A percentile compares a stretch with the other conserved stretches of the same genome.
phyloP scores from a whole-genome alignment of 2,329 filamentous ascomycete genomes.

The Dactylellina haptotyla region DNA sequence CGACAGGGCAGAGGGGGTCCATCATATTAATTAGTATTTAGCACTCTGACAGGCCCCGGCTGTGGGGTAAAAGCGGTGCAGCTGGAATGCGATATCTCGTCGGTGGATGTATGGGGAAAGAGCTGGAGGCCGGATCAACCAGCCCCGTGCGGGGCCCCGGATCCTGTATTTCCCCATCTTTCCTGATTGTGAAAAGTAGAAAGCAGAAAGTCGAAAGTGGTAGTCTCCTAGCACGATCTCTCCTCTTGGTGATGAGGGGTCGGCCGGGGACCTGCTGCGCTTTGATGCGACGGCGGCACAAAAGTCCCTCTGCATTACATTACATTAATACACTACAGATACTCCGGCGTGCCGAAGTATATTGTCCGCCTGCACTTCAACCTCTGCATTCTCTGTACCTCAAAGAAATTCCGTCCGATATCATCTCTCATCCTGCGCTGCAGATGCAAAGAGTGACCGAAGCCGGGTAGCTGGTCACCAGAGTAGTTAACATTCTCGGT shows the following conservation, averaged over 20 bases:
- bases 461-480: too few relatives aligned
- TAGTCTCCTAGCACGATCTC: background rate
- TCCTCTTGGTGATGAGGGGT: slow-evolving; percentile 29
- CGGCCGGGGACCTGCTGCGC: background rate
- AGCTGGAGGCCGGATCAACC: slow-evolving; percentile 13
- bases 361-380: background rate
- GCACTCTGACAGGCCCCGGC: too few relatives aligned
- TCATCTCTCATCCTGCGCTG: background rate
- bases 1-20: too few relatives aligned
- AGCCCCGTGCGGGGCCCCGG: slow-evolving; percentile 48
- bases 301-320: slow-evolving; percentile 4
- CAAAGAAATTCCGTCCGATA: too few relatives aligned
- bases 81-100: background rate
- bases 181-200: too few relatives aligned
- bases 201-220: background rate
- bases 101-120: slow-evolving; percentile 36
- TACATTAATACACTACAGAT: background rate
- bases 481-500: too few relatives aligned
- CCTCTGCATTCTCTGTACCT: background rate
- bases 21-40: too few relatives aligned
- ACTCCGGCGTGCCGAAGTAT: background rate
- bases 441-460: slow-evolving; percentile 30
- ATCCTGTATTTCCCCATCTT: too few relatives aligned
- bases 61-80: slow-evolving; percentile 34
- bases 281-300: slow-evolving; percentile 1